Evolutionary conservation across 805 yeast genomes (phyloP).

Genomic region (Pichia pseudocactophila): DNA sequence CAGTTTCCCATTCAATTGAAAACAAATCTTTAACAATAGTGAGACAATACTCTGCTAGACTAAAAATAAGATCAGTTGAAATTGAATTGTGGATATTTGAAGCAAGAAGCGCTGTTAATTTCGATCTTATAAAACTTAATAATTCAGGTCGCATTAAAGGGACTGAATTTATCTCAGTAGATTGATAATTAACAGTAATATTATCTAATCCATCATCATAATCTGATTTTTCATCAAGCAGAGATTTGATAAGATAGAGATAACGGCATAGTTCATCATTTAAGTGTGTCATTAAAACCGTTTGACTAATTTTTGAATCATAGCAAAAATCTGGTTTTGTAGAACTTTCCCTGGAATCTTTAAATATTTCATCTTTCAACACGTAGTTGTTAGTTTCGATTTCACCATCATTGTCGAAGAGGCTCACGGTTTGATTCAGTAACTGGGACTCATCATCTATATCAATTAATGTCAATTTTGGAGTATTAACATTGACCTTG

Average conservation of each 20-base stretch:
- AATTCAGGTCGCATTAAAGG: background rate
- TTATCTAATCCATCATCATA: background rate
- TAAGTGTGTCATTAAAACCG: background rate
- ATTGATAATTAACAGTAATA: background rate
- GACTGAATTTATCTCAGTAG: too few species aligned
- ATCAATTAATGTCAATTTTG: slow-evolving; percentile 13
- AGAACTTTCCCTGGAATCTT: background rate
- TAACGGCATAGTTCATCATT: background rate
- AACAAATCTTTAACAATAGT: slow-evolving; percentile 1
- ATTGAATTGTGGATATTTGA: background rate
- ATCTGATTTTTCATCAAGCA: background rate
- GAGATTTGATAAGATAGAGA: background rate
- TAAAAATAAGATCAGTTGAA: background rate
- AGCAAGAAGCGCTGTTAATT: background rate
- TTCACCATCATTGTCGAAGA: too few species aligned
- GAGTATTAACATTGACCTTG: slow-evolving; percentile 24
- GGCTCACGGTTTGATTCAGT: too few species aligned
- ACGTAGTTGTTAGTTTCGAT: background rate
- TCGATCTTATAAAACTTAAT: slow-evolving; percentile 1
- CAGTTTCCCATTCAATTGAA: slow-evolving; percentile 5
- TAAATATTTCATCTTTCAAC: background rate
- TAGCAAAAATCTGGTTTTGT: slow-evolving; percentile 5
- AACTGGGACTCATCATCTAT: background rate
- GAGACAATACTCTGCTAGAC: background rate
- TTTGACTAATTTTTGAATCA: slow-evolving; percentile 2